These are phyloP conservation scores for Dictyostelium intermedium DNA, from an alignment of 78 protist species.

Conservation along the genomic window DNA sequence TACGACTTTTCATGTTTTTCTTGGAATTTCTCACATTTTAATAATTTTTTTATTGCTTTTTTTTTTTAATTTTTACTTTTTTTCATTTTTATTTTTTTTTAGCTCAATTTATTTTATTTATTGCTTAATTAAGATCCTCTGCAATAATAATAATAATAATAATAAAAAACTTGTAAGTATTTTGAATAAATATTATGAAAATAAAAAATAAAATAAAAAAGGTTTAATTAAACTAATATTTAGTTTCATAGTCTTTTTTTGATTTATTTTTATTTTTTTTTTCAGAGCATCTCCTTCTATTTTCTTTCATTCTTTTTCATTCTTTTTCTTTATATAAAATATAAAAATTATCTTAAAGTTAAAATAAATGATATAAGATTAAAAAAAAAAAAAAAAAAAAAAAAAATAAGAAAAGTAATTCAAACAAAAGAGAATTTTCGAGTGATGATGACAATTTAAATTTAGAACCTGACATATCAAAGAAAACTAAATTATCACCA, in stretches of 20 bases:
- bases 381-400: not conserved
- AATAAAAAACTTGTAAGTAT: too few species aligned
- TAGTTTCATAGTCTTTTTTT: too few species aligned
- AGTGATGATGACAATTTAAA: not conserved
- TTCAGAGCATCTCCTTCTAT: too few species aligned
- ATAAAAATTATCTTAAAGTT: too few species aligned
- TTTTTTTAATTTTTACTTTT: not conserved
- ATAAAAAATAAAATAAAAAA: too few species aligned
- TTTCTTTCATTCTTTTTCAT: too few species aligned
- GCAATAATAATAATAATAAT: not conserved
- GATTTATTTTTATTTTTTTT: too few species aligned
- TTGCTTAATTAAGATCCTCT: not conserved
- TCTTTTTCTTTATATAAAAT: not conserved
- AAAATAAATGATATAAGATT: not conserved
- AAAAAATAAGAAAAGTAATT: not conserved
- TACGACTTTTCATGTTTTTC: not conserved
- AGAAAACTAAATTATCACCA: not conserved
- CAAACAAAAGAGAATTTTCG: slow-evolving; percentile 6
- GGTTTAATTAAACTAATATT: too few species aligned
- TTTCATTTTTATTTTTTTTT: not conserved
- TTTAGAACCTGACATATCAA: not conserved
- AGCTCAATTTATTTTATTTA: not conserved
- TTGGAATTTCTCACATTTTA: not conserved
- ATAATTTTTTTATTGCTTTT: not conserved
- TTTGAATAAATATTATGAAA: too few species aligned